Evolutionary conservation across 1,284 basidiomycete species (phyloP).

Genomic region (Apiotrichum siamense): DNA sequence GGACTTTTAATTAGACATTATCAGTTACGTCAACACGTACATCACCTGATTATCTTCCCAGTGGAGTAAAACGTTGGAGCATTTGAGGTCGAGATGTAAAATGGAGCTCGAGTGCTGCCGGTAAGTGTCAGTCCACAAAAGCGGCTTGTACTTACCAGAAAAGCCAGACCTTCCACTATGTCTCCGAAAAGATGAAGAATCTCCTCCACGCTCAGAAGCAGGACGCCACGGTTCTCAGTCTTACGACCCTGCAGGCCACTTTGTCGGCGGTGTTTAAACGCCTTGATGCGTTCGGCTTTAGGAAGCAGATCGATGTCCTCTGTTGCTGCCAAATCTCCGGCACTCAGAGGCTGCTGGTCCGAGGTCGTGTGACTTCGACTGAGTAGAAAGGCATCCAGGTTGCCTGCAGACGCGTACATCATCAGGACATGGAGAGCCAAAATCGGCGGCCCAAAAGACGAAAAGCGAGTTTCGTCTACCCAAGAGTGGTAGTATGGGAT

Average conservation of each 20-base stretch:
- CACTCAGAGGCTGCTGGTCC: slow-evolving; percentile 18
- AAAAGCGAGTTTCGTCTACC: slow-evolving; percentile 80
- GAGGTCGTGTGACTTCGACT: slow-evolving; percentile 49
- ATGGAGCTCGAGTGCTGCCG: slow-evolving; percentile 73
- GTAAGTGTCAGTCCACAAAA: background rate
- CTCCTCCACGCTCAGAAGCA: slow-evolving; percentile 74
- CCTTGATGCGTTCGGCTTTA: slow-evolving; percentile 57
- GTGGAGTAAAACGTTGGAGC: slow-evolving; percentile 84
- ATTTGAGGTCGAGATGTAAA: slow-evolving; percentile 85
- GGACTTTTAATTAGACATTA: slow-evolving; percentile 33
- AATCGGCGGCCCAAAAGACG: slow-evolving; percentile 70
- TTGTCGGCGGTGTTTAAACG: slow-evolving; percentile 43
- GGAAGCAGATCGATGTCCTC: slow-evolving; percentile 53
- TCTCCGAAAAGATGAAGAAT: slow-evolving; percentile 68
- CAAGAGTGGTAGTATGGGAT: slow-evolving; percentile 93
- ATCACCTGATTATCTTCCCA: slow-evolving; percentile 84
- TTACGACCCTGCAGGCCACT: slow-evolving; percentile 32
- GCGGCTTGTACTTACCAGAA: slow-evolving; percentile 63
- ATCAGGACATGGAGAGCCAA: slow-evolving; percentile 80
- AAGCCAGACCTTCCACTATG: slow-evolving; percentile 69
- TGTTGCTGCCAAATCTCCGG: slow-evolving; percentile 26
- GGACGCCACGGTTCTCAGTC: slow-evolving; percentile 55
- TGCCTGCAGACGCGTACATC: slow-evolving; percentile 87
- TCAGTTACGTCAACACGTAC: slow-evolving; percentile 17
- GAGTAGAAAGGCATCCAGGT: slow-evolving; percentile 75